Base-by-base conservation (phyloP, 306 rosid genomes). In the Dalbergia cochinchinensis region DNA sequence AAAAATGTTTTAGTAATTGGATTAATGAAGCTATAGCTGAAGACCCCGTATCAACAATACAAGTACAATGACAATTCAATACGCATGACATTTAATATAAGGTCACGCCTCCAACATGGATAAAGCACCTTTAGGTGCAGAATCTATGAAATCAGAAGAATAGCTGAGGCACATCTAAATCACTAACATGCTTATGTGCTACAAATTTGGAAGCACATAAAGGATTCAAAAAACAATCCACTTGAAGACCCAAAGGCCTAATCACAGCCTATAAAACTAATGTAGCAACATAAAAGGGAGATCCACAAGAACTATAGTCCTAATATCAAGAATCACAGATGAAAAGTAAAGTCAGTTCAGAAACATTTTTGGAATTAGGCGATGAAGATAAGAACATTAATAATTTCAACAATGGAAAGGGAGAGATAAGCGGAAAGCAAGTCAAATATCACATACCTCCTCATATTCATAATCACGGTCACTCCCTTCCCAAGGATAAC, bases 401-500 rank as follows among this genome's bases (percentile, higher is more conserved):
- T 42, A 54, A 16, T 73, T 64, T 58, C 37, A 20, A 26, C 19
- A 44, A 22, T 33, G 8, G n/a, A 13, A 47, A 74, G 26, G 20
- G 50, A 68, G 13, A 64, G 22, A 50, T 20, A 4, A 65, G 37
- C 39, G 57, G 2, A 80, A 53, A 69, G 31, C 61, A 79, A 7
- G 67, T 34, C 37, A 74, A 42, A 35, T 33, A 15, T 14, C 39
- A 19, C 35, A 70, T 79, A 93, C 98, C 96, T 94, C 98, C 75
- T 90, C 98, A 2, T 94, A 94, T 55, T 80, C 72, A 89, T 92
- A 94, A 80, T 92, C 97, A 13, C 96, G 91, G 42, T 90, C 97
- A 44, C 90, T 94, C 64, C 97, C 98, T 80, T 90, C 98, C 98
- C 97, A 92, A 65, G 98, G 97, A 87, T 83, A 87, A 51, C 88